phyloP scores from a whole-genome alignment of 345 rosid species.

The Lepidium sativum region DNA sequence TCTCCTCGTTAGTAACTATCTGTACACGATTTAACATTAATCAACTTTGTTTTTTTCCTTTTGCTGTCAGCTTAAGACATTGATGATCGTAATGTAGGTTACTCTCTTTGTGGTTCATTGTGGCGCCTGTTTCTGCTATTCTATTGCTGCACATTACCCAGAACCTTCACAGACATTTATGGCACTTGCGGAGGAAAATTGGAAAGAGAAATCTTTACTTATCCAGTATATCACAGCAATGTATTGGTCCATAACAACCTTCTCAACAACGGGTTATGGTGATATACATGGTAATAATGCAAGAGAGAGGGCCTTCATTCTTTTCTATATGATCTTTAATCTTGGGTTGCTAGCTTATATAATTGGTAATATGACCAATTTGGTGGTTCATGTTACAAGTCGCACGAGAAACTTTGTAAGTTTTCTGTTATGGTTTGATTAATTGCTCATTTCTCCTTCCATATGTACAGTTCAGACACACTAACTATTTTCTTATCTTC shows the following conservation, averaged over 20 bases:
- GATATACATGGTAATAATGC: conserved; percentile 68
- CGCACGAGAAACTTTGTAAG: conserved; percentile 28
- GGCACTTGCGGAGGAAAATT: conserved; percentile 41
- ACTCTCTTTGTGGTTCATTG: conserved; percentile 64
- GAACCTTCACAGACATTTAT: conserved; percentile 57
- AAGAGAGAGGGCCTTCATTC: conserved; percentile 53
- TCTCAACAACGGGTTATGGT: conserved; percentile 86
- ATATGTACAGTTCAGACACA: background rate
- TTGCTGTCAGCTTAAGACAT: background rate
- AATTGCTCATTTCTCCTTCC: background rate
- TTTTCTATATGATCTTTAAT: conserved; percentile 59
- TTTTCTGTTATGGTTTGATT: background rate
- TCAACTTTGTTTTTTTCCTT: background rate
- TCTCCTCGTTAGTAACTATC: conserved; percentile 44
- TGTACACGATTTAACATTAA: background rate
- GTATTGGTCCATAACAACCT: conserved; percentile 83
- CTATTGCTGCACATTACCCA: conserved; percentile 39
- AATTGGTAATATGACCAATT: conserved; percentile 85
- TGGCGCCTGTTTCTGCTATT: conserved; percentile 68
- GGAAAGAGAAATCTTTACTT: conserved; percentile 12
- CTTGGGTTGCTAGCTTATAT: conserved; percentile 71
- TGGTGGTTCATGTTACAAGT: conserved; percentile 72
- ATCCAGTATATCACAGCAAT: conserved; percentile 50
- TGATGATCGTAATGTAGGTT: conserved; percentile 37
- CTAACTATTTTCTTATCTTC: conserved; percentile 9